Base-by-base conservation (phyloP, 1,284 basidiomycete genomes). In the Hemileia vastatrix region DNA sequence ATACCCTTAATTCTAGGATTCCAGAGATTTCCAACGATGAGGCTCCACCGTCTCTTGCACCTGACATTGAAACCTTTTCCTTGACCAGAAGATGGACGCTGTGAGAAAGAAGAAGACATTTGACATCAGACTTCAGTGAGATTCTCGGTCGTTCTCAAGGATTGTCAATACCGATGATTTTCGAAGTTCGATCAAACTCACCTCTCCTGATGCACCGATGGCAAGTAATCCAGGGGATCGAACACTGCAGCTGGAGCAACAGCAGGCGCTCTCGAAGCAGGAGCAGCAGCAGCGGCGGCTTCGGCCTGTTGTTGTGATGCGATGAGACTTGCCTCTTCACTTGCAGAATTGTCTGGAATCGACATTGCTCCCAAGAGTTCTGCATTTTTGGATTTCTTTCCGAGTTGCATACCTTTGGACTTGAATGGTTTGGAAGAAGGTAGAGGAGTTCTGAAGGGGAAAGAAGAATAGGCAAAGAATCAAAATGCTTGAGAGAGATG, bases 351-450 rank as follows among this genome's bases (percentile, higher is more conserved):
- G n/a, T n/a, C n/a, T n/a, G n/a, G 2, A 84, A 83, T 66, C 67
- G 6, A 66, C 67, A 15, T 60, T 55, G 88, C 86, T 71, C 90
- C 89, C 49, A 94, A 78, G n/a, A 97, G 78, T 68, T 94, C 91
- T 19, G 87, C 84, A n/a, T n/a, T 86, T 78, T 91, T 94, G 79
- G 93, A 96, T 70, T 84, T 76, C 48, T 65, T 82, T 40, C 93
- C 93, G n/a, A 97, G 82, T 75, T 97, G 95, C 94, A 98, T 97
- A 33, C 94, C 93, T 33, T 86, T 84, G 57, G 87, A 85, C 80
- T 94, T 96, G 85, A 97, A 96, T n/a, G n/a, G n/a, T n/a, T 82
- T 85, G 69, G 79, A 73, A 9, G 79, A 76, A 13, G 80, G 79
- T 2, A 83, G 80, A 0, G 80, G 79, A 48, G 83, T 80, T 0